Evolutionary conservation across 768 basidiomycete genomes (phyloP).

Genomic region (Pleurotus sapidus): DNA sequence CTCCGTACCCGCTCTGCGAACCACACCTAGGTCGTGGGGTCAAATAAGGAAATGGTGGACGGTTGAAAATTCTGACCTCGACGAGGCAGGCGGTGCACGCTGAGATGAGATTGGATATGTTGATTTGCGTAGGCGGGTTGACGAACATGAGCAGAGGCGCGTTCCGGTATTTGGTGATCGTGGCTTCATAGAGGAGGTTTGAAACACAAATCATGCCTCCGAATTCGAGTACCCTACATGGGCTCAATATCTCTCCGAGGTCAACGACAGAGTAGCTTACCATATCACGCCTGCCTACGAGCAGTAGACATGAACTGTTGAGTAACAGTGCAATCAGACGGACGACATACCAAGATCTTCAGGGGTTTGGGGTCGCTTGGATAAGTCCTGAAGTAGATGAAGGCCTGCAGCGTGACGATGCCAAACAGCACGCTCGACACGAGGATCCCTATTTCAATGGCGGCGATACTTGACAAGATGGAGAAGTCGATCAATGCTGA

Average conservation of each 20-base stretch:
- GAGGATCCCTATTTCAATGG: conserved; percentile 3
- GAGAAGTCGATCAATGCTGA: not conserved
- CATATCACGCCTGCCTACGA: conserved; percentile 8
- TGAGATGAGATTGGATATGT: not conserved
- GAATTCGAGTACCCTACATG: conserved; percentile 23
- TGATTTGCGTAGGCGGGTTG: not conserved
- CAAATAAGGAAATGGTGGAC: not conserved
- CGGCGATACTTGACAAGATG: not conserved
- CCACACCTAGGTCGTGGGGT: conserved; percentile 13
- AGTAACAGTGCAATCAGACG: not conserved
- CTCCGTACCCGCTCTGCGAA: conserved; percentile 26
- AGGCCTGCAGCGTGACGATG: not conserved
- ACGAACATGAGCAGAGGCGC: conserved; percentile 12
- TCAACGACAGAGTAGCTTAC: not conserved
- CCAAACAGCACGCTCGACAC: conserved; percentile 3
- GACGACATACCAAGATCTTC: conserved; percentile 17
- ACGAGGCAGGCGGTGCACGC: conserved; percentile 1
- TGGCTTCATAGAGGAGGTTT: conserved; percentile 26
- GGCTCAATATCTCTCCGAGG: not conserved
- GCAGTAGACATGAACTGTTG: not conserved
- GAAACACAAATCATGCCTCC: conserved; percentile 24
- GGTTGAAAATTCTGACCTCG: not conserved
- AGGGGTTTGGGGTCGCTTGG: conserved; percentile 17
- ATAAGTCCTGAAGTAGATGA: conserved; percentile 10
- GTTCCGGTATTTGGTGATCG: conserved; percentile 22